These are phyloP conservation scores for Coemansia sp. DNA, from an alignment of 192 early-diverging fungal species.

Conservation along the genomic window DNA sequence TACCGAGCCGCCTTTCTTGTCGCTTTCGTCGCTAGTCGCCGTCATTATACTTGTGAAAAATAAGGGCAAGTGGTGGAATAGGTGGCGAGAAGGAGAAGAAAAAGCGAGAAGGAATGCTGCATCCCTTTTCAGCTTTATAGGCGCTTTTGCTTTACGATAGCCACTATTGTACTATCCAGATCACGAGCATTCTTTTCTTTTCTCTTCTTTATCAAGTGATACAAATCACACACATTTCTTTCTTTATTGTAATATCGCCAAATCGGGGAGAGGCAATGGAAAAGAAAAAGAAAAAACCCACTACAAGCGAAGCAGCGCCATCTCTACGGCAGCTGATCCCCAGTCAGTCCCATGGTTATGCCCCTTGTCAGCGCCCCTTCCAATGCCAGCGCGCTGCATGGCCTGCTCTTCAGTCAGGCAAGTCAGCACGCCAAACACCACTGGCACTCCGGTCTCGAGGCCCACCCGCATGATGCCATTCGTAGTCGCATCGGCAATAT, in stretches of 20 bases:
- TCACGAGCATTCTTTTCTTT: too few species aligned
- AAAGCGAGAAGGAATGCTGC: not conserved
- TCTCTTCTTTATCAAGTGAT: too few species aligned
- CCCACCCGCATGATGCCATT: slow-evolving; percentile 98
- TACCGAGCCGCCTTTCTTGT: too few species aligned
- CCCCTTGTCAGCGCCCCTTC: slow-evolving; percentile 58
- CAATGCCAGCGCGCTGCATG: slow-evolving; percentile 75
- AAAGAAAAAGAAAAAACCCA: not conserved
- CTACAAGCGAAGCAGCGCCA: slow-evolving; percentile 73
- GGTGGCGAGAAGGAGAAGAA: not conserved
- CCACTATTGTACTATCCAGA: not conserved
- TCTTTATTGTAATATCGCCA: not conserved
- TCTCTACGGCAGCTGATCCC: slow-evolving; percentile 95
- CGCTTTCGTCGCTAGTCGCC: not conserved
- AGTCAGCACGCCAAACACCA: slow-evolving; percentile 96
- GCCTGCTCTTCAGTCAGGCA: slow-evolving; percentile 96
- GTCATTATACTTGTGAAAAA: not conserved
- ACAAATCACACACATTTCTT: too few species aligned
- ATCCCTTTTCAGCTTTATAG: not conserved
- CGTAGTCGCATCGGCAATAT: slow-evolving; percentile 93
- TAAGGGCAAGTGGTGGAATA: not conserved
- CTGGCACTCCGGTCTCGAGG: slow-evolving; percentile 83
- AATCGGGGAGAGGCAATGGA: too few species aligned
- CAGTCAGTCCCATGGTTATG: slow-evolving; percentile 99
- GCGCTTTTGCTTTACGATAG: not conserved